These are phyloP conservation scores for Senecio squalidus DNA, from an alignment of 140 eudicot species.

Conservation along the genomic window DNA sequence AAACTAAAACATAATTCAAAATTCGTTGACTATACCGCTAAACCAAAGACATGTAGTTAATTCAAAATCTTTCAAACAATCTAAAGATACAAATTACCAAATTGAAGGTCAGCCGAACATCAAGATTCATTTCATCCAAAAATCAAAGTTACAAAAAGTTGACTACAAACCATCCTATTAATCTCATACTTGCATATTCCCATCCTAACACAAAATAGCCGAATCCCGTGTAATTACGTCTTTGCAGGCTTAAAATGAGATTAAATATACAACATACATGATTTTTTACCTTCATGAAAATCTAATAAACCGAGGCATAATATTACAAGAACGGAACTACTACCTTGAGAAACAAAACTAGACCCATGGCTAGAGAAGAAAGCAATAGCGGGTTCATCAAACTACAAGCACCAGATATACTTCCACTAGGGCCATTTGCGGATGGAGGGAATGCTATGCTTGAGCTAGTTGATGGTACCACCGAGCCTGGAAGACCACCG, in stretches of 20 bases:
- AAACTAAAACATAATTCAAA: slow-evolving; percentile 3
- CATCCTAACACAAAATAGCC: slow-evolving; percentile 10
- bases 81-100: neutral
- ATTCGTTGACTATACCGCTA: too few relatives aligned
- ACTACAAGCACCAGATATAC: slow-evolving; percentile 40
- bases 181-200: slow-evolving; percentile 20
- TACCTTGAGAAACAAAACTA: slow-evolving; percentile 32
- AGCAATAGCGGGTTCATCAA: slow-evolving; percentile 31
- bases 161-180: slow-evolving; percentile 22
- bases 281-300: slow-evolving; percentile 3
- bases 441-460: slow-evolving; percentile 53
- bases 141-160: slow-evolving; percentile 19
- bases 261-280: slow-evolving; percentile 33
- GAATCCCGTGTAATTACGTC: slow-evolving; percentile 16
- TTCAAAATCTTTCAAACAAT: neutral
- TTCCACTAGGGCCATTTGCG: slow-evolving; percentile 59
- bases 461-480: slow-evolving; percentile 58
- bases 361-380: slow-evolving; percentile 26
- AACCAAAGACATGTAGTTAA: too few relatives aligned
- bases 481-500: slow-evolving; percentile 42
- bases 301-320: neutral
- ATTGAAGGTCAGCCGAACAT: slow-evolving; percentile 2
- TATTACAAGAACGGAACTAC: slow-evolving; percentile 37
- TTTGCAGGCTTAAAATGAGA: slow-evolving; percentile 21
- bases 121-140: slow-evolving; percentile 21